Evolutionary conservation across 306 rosid genomes (phyloP).

Genomic region (Ormosia emarginata): DNA sequence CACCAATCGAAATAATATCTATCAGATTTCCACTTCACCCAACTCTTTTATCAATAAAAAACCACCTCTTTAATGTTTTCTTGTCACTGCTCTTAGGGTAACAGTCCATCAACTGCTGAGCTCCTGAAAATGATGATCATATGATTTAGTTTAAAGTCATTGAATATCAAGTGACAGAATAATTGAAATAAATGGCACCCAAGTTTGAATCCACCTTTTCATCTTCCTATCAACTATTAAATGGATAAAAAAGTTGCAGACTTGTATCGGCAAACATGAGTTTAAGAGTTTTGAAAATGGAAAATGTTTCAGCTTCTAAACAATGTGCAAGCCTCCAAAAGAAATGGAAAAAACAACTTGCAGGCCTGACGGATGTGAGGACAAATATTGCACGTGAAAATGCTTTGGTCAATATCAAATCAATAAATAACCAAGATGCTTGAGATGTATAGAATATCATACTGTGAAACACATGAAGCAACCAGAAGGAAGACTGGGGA

Average conservation of each 20-base stretch:
- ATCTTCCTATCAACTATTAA: constrained; percentile 25
- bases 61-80: constrained; percentile 68
- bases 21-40: constrained; percentile 49
- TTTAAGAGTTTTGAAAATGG: not conserved
- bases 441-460: not conserved
- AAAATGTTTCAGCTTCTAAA: not conserved
- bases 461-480: constrained; percentile 26
- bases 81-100: constrained; percentile 59
- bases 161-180: constrained; percentile 11
- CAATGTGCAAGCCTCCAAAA: not conserved
- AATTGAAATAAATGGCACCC: not conserved
- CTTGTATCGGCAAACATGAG: constrained; percentile 10
- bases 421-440: constrained; percentile 18
- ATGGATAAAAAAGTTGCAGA: constrained; percentile 2
- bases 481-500: constrained; percentile 23
- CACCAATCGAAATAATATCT: constrained; percentile 12
- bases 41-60: constrained; percentile 76
- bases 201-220: constrained; percentile 27
- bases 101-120: constrained; percentile 68
- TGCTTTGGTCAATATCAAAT: constrained; percentile 13
- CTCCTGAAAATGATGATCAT: constrained; percentile 50
- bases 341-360: constrained; percentile 15
- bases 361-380: constrained; percentile 18
- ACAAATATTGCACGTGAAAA: constrained; percentile 23
- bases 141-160: constrained; percentile 1